Conservation (phyloP, 345 rosid genomes). For the Erysimum cheiranthoides region DNA sequence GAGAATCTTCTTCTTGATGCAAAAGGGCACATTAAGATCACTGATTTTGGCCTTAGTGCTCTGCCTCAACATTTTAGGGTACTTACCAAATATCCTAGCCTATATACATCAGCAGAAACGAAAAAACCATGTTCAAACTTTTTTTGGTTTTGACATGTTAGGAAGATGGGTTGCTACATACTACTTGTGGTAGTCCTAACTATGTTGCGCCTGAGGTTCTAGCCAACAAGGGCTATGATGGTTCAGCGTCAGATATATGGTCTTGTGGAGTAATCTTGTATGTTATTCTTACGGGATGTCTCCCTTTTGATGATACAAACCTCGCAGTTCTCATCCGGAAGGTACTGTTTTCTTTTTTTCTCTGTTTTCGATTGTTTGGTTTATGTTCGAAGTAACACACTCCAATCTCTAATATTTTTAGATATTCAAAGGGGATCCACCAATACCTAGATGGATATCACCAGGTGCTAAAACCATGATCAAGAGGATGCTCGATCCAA, state of each 20-base stretch:
- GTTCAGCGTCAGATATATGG: constrained; percentile 91
- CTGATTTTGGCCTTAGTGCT: constrained; percentile 97
- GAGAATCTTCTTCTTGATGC: constrained; percentile 88
- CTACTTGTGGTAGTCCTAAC: constrained; percentile 95
- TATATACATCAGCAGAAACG: constrained; percentile 43
- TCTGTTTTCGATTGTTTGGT: constrained; percentile 10
- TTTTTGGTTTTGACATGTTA: constrained; percentile 34
- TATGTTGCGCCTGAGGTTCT: constrained; percentile 94
- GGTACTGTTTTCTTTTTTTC: constrained; percentile 45
- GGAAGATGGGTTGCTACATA: constrained; percentile 88
- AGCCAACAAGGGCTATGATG: constrained; percentile 82
- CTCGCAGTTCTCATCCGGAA: constrained; percentile 82
- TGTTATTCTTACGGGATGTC: constrained; percentile 77
- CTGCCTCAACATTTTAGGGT: constrained; percentile 87
- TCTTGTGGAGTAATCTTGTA: constrained; percentile 92
- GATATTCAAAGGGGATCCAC: constrained; percentile 83
- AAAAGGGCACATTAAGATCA: constrained; percentile 77
- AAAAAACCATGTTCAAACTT: background rate
- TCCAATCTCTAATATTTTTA: constrained; percentile 33
- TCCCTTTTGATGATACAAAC: constrained; percentile 92
- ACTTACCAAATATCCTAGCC: constrained; percentile 20
- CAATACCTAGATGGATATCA: constrained; percentile 84
- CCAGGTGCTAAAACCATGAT: constrained; percentile 72
- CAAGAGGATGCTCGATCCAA: constrained; percentile 83
- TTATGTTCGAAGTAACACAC: constrained; percentile 27